These are phyloP conservation scores for Biscogniauxia marginata DNA, from an alignment of 2,329 filamentous ascomycete species.

Conservation along the genomic window DNA sequence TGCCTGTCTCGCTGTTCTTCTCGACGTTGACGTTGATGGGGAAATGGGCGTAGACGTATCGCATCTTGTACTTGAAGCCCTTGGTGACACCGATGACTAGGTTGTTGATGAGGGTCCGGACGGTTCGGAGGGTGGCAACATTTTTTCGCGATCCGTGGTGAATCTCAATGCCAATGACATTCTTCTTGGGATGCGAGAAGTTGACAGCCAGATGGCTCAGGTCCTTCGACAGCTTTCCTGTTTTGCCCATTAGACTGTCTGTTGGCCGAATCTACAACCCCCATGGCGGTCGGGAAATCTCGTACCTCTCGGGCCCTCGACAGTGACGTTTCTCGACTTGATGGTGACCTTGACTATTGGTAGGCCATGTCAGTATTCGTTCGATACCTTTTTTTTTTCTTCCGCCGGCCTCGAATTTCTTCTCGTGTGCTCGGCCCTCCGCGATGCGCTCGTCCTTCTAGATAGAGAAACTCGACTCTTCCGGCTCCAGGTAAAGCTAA, in stretches of 20 bases:
- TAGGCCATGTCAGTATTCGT: constrained; percentile 36
- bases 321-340: constrained; percentile 94
- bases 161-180: constrained; percentile 92
- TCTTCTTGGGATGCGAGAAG: constrained; percentile 85
- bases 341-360: constrained; percentile 90
- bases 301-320: constrained; percentile 92
- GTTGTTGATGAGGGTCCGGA: constrained; percentile 98
- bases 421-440: constrained; percentile 2
- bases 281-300: constrained; percentile 20
- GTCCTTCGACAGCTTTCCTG: constrained; percentile 95
- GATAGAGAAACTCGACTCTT: background rate
- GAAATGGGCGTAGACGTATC: constrained; percentile 99
- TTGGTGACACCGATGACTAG: constrained; percentile 97
- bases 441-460: constrained; percentile 4
- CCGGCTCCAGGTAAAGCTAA: background rate
- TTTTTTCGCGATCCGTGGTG: constrained; percentile 99
- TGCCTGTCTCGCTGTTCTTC: constrained; percentile 88
- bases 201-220: constrained; percentile 94
- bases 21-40: constrained; percentile 99
- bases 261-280: constrained; percentile 1
- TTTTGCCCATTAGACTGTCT: constrained; percentile 33
- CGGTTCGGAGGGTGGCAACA: constrained; percentile 95
- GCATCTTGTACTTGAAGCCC: constrained; percentile 99
- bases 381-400: constrained; percentile 8
- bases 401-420: background rate